Percentiles rank a stretch among this genome's conserved stretches.
Evolutionary conservation across 2,329 filamentous ascomycete genomes (phyloP).

Genomic region (Alternaria panax): DNA sequence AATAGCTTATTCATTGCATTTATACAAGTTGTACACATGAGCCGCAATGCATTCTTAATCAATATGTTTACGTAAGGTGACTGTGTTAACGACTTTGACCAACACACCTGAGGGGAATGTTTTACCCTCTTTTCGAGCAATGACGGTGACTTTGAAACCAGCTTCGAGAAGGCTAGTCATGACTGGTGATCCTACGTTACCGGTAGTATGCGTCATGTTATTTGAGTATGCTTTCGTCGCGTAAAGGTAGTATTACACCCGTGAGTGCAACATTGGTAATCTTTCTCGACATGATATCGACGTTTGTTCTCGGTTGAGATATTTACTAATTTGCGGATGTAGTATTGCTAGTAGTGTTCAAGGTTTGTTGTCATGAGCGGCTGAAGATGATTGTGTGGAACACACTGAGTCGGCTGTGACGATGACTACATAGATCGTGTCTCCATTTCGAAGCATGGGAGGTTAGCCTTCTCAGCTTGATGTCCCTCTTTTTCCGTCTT

Average conservation of each 20-base stretch:
- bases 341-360: too few species aligned
- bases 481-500: neutral
- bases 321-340: neutral
- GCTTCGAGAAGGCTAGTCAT: neutral
- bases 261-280: neutral
- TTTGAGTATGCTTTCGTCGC: neutral
- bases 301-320: neutral
- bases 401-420: neutral
- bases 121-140: neutral
- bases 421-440: neutral
- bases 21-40: neutral
- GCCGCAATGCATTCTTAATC: neutral
- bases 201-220: neutral
- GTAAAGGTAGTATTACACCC: neutral
- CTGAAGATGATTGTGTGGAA: too few species aligned
- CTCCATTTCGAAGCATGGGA: neutral
- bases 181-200: neutral
- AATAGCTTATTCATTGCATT: neutral
- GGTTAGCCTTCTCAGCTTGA: conserved; percentile 35
- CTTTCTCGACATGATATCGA: neutral
- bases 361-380: neutral
- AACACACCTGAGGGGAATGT: neutral
- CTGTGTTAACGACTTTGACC: neutral
- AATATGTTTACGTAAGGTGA: too few species aligned
- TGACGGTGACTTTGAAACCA: neutral